phyloP scores from a whole-genome alignment of 805 yeast genomes.

The Ogataea corticis region DNA sequence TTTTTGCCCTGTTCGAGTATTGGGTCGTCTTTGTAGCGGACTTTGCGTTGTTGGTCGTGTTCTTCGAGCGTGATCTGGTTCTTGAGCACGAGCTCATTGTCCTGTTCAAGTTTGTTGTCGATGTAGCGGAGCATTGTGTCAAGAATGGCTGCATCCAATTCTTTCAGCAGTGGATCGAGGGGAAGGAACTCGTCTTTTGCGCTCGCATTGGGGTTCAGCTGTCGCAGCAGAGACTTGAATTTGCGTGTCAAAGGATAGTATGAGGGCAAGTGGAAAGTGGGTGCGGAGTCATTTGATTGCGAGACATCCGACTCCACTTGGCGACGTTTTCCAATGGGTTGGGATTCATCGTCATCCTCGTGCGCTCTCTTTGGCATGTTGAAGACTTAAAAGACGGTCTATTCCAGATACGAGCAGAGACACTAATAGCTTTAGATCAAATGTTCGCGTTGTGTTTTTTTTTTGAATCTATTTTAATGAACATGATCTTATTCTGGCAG shows the following conservation, averaged over 20 bases:
- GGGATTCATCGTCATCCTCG: neutral
- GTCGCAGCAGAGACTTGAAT: slow-evolving; percentile 15
- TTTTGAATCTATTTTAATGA: slow-evolving; percentile 1
- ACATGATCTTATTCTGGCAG: slow-evolving; percentile 9
- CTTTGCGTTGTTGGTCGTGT: slow-evolving; percentile 12
- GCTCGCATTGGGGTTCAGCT: slow-evolving; percentile 9
- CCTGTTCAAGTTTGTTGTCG: slow-evolving; percentile 18
- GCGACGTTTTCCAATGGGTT: neutral
- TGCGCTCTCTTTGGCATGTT: slow-evolving; percentile 5
- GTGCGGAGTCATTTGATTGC: neutral
- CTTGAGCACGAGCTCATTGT: slow-evolving; percentile 17
- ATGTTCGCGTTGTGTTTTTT: no score
- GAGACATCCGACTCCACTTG: neutral
- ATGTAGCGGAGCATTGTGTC: slow-evolving; percentile 19
- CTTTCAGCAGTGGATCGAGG: slow-evolving; percentile 13
- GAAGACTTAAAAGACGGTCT: no score
- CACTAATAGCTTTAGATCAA: no score
- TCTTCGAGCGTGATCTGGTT: slow-evolving; percentile 17
- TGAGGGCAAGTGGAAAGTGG: slow-evolving; percentile 21
- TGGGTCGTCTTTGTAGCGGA: slow-evolving; percentile 15
- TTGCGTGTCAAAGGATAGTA: slow-evolving; percentile 25
- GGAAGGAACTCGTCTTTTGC: neutral
- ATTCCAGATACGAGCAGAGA: no score
- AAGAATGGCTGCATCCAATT: slow-evolving; percentile 11
- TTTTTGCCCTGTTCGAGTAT: slow-evolving; percentile 15